Evolutionary conservation across 108 stramenopile species (phyloP), one percentile per base, ranked within the genome.

Genomic region (Cyclotella choctawhatcheeana): DNA sequence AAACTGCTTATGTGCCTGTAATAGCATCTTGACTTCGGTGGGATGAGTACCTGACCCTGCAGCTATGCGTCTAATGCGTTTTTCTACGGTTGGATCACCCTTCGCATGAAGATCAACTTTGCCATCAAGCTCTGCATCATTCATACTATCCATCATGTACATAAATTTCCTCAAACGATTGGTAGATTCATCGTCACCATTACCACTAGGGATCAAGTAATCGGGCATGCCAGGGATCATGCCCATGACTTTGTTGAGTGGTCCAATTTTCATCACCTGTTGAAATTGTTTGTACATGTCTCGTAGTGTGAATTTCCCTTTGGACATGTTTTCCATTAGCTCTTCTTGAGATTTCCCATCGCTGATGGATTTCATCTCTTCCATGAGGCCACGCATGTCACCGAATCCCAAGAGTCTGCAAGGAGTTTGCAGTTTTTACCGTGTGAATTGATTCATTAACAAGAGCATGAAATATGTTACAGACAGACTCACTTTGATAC

Each of bases 121-220:
- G 20, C 96, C 96, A 63, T 99, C 98, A 3, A 99, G 86, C 71
- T 99, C 98, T 1, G 83, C 89, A 66, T 96, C 89, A 34, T 82
- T 98, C 97, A 99, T 97, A 51, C 83, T 86, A 65, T 99, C 98
- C 94, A 99, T 97, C 79, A 98, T 98, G 93, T 88, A 92, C 90
- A 97, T 70, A 79, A 96, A 97, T 21, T 88, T 94, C 61, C 95
- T 89, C 45, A 97, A 64, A 16, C 87, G 85, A 14, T 66, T 71
- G 37, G 79, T 86, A 12, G 81, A 63, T 74, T 92, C 86, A 21
- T 90, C 83, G 31, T 88, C 92, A 2, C 83, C 86, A 52, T 76
- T 74, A 2, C 83, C 86, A 52, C 73, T 74, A 62, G 90, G 88
- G 32, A 93, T 84, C 66, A 89, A 54, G 66, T 91, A 88, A 26